Base-by-base conservation (phyloP, 2,329 filamentous ascomycete genomes). In the Exophiala sp. region DNA sequence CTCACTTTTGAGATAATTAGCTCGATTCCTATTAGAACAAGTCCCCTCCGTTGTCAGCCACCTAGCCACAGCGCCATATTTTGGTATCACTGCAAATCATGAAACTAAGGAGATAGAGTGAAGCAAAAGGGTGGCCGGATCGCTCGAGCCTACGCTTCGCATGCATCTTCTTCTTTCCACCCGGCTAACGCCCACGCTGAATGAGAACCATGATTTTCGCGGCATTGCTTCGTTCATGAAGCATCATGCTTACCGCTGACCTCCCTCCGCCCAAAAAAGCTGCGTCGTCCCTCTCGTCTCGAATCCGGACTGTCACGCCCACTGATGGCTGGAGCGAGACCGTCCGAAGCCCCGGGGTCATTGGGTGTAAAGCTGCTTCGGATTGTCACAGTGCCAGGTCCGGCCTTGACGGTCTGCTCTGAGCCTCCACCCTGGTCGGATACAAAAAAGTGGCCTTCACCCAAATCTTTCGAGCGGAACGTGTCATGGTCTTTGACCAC, bases 381-480 rank as follows among this genome's bases (percentile, higher is more conserved):
- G 40, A 96, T 66, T 0, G 81, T 74, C 1, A 96, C 83, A 1
- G 70, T 77, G 19, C 88, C 89, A 29, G 72, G 75, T 10, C 91
- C 91, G 21, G 90, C 82, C 27, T 73, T 78, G 45, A 98, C 70
- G 34, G 80, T 74, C 73, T 91, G 93, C 60, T 91, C 84, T 24
- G 76, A 73, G 9, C 79, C 80, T 1, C 75, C 72, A 7, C 77
- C 75, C 57, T 80, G 77, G 64, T 98, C 91, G 57, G 91, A 88
- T n/a, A 98, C 80, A 65, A 94, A 90, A 71, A 95, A 95, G n/a
- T 85, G 66, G 3, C 80, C 80, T 63, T 97, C 90, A 46, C 93
- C 93, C 0, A 98, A 77, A 48, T 90, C 84, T 64, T 94, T 88
- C 50, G 82, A 85, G 44, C 87, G 85, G 63, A 97, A 91, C 1